These are phyloP conservation scores for Penicillium simplicissimum DNA, from an alignment of 495 filamentous ascomycete species.

Conservation along the genomic window DNA sequence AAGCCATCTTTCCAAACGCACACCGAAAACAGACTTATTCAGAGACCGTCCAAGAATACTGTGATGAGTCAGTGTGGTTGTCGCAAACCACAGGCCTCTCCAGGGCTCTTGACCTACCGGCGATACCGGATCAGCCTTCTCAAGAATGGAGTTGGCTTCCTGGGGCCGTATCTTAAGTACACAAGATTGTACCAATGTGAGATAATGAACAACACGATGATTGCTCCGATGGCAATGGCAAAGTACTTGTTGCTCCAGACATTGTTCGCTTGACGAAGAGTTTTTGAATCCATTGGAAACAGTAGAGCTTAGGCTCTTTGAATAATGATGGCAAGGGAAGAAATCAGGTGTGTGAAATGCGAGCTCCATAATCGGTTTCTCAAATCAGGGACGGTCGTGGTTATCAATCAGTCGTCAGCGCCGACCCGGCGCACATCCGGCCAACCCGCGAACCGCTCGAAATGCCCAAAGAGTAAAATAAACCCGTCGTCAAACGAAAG, in stretches of 20 bases:
- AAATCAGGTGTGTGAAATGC: neutral
- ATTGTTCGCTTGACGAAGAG: conserved; percentile 1
- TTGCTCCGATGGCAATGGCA: conserved; percentile 12
- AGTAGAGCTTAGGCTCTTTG: neutral
- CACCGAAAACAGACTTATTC: neutral
- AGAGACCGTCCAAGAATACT: conserved; percentile 1
- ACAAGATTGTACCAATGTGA: conserved; percentile 3
- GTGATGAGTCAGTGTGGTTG: neutral
- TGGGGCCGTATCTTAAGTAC: conserved; percentile 6
- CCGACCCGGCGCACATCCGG: neutral
- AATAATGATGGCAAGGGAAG: neutral
- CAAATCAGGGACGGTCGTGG: neutral
- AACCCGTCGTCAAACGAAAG: neutral
- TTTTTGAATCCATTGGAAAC: neutral
- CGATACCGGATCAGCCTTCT: neutral
- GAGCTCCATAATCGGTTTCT: neutral
- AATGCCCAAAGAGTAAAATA: too few relatives aligned
- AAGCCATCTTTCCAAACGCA: conserved; percentile 1
- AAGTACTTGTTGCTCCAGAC: conserved; percentile 15
- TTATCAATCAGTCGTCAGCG: neutral
- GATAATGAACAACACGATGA: conserved; percentile 8
- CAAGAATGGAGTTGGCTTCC: neutral
- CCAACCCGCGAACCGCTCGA: neutral
- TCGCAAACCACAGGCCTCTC: neutral
- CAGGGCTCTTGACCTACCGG: neutral